Percentiles rank a stretch among this genome's conserved stretches.
These are phyloP conservation scores for Plasmodium adleri DNA, from an alignment of 169 alveolate species.

Conservation along the genomic window DNA sequence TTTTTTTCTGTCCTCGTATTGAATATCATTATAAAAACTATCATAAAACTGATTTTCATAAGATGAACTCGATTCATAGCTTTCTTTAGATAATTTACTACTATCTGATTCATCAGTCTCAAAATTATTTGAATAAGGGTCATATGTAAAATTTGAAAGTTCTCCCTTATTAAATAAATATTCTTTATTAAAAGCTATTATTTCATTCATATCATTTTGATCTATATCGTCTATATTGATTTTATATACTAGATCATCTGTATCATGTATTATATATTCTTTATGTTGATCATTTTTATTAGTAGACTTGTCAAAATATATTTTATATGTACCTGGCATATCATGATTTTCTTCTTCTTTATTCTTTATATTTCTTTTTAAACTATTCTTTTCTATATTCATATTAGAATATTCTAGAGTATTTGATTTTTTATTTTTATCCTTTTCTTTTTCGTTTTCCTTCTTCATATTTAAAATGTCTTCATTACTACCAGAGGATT, in stretches of 20 bases:
- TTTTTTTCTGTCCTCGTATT: slow-evolving; percentile 10
- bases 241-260: slow-evolving; percentile 20
- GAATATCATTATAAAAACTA: slow-evolving; percentile 13
- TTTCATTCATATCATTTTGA: neutral
- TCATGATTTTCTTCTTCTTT: neutral
- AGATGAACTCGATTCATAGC: slow-evolving; percentile 4
- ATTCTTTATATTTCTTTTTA: neutral
- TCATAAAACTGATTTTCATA: slow-evolving; percentile 37
- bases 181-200: neutral
- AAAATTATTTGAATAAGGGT: neutral
- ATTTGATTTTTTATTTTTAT: neutral
- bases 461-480: neutral
- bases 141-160: slow-evolving; percentile 1
- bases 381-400: neutral
- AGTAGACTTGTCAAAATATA: neutral
- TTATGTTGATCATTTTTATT: neutral
- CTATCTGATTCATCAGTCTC: neutral
- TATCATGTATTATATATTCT: slow-evolving; percentile 11
- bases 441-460: slow-evolving; percentile 1
- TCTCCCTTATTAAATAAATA: slow-evolving; percentile 10
- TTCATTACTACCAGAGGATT: neutral
- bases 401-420: neutral
- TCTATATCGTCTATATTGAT: slow-evolving; percentile 24
- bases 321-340: neutral
- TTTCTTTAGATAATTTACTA: slow-evolving; percentile 19